Percentiles rank a stretch among this genome's conserved stretches.
phyloP scores from a whole-genome alignment of 2,329 filamentous ascomycete species.

The Penicillium sumatraense region DNA sequence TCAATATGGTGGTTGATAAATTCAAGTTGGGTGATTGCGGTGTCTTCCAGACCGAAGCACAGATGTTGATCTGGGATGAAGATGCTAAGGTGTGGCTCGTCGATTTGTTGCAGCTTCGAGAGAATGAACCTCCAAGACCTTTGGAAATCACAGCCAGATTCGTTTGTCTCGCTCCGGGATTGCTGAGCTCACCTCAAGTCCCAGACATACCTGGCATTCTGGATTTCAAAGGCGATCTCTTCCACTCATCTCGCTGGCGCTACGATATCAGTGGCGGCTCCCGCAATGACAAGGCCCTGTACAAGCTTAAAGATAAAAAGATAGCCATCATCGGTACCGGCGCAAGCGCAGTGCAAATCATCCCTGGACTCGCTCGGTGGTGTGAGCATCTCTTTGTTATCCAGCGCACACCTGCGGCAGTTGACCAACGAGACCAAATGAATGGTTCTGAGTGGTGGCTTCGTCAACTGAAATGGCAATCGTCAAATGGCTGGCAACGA shows the following conservation, averaged over 20 bases:
- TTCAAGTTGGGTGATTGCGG: not conserved
- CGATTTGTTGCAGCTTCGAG: constrained; percentile 3
- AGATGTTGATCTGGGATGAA: constrained; percentile 10
- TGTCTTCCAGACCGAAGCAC: constrained; percentile 4
- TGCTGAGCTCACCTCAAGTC: not conserved
- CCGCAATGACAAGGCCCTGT: constrained; percentile 1
- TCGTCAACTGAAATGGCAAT: not conserved
- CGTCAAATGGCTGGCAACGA: constrained; percentile 10
- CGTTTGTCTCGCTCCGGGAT: not conserved
- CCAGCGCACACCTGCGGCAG: constrained; percentile 44
- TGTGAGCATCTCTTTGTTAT: constrained; percentile 47
- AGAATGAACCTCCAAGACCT: not conserved
- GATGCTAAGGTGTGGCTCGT: constrained; percentile 7
- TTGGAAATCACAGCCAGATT: not conserved
- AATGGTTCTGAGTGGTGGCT: constrained; percentile 8
- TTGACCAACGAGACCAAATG: constrained; percentile 8
- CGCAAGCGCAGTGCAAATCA: constrained; percentile 7
- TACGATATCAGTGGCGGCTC: constrained; percentile 47
- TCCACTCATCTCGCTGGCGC: constrained; percentile 47
- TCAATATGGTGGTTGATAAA: not conserved
- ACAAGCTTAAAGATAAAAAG: constrained; percentile 7
- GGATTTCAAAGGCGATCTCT: constrained; percentile 47
- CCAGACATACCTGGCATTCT: constrained; percentile 8
- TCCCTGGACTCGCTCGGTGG: constrained; percentile 32
- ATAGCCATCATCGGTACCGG: constrained; percentile 17